phyloP scores from a whole-genome alignment of 805 yeast genomes.

The Kodamaea kaohsiungensis region DNA sequence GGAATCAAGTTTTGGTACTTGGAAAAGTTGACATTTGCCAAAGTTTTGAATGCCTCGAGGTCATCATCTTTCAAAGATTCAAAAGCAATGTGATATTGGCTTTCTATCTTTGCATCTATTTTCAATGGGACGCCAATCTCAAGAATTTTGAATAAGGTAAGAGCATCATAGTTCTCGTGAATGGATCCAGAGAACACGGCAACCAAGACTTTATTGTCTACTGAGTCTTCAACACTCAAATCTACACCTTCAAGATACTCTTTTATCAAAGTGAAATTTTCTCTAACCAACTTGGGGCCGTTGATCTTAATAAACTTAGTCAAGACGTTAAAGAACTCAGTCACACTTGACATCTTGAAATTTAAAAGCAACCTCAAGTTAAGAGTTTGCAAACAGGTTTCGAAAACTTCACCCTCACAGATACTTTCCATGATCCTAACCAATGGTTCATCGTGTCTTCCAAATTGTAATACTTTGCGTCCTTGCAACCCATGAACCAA shows the following conservation, averaged over 20 bases:
- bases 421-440: conserved; percentile 32
- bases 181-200: background rate
- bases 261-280: conserved; percentile 16
- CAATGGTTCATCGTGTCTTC: conserved; percentile 26
- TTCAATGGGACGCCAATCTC: conserved; percentile 14
- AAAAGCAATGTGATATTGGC: background rate
- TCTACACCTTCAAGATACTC: conserved; percentile 14
- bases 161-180: background rate
- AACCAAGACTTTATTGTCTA: conserved; percentile 8
- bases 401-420: conserved; percentile 55
- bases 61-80: background rate
- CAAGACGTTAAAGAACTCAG: conserved; percentile 27
- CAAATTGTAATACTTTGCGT: conserved; percentile 25
- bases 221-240: background rate
- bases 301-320: conserved; percentile 42
- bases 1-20: conserved; percentile 10
- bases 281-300: conserved; percentile 26
- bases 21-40: conserved; percentile 20
- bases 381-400: conserved; percentile 51
- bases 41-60: conserved; percentile 21
- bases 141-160: conserved; percentile 11
- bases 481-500: conserved; percentile 51
- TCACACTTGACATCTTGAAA: conserved; percentile 25
- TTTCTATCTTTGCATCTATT: background rate
- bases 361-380: conserved; percentile 47